phyloP scores from a whole-genome alignment of 306 rosid genomes.

The Casuarina cunninghamiana region DNA sequence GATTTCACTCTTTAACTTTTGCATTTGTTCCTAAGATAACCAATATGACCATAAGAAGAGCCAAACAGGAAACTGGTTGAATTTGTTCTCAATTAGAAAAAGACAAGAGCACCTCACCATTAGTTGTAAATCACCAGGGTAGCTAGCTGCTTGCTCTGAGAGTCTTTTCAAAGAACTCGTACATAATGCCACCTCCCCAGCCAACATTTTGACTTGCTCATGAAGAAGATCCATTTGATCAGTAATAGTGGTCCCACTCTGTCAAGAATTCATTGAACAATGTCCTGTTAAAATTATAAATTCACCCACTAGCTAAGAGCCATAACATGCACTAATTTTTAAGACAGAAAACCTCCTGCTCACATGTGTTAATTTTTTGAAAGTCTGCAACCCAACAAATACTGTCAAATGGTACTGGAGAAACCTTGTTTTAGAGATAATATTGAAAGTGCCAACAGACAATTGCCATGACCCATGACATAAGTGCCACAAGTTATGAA shows the following conservation, averaged over 20 bases:
- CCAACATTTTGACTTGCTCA: constrained; percentile 88
- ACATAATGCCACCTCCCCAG: constrained; percentile 87
- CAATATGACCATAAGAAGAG: constrained; percentile 32
- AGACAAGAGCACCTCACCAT: constrained; percentile 47
- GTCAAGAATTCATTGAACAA: constrained; percentile 30
- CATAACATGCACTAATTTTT: background rate
- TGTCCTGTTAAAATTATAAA: constrained; percentile 1
- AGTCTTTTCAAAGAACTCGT: constrained; percentile 83
- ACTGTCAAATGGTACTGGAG: too few species aligned
- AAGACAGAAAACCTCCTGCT: background rate
- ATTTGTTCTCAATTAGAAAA: constrained; percentile 16
- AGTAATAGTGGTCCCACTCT: constrained; percentile 79
- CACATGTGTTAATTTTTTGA: background rate
- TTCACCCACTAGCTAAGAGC: constrained; percentile 3
- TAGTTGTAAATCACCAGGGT: constrained; percentile 66
- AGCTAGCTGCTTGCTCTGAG: constrained; percentile 62
- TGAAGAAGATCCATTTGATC: constrained; percentile 91
- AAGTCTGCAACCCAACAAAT: background rate
- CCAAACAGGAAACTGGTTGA: constrained; percentile 20
- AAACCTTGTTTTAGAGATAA: background rate
- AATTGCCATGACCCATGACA: background rate
- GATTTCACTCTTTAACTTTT: constrained; percentile 70
- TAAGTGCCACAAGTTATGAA: background rate
- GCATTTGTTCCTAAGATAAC: constrained; percentile 58
- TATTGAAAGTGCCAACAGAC: background rate